Evolutionary conservation across 768 basidiomycete genomes (phyloP).

Genomic region (Tricholoma bakamatsutake): DNA sequence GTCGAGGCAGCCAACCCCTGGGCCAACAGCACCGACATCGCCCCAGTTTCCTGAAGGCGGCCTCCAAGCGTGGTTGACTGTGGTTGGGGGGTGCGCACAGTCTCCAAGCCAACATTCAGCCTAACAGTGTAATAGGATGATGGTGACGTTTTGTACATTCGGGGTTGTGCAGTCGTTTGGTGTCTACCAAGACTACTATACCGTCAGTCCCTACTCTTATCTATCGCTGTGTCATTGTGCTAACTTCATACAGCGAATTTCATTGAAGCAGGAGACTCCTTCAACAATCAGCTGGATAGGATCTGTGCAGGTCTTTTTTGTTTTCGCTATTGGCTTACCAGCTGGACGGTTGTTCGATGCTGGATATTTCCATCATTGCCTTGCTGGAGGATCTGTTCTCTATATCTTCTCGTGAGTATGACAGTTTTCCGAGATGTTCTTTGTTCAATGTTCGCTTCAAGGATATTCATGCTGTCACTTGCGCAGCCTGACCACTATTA

Average conservation of each 20-base stretch:
- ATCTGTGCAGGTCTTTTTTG: conserved; percentile 43
- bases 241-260: conserved; percentile 23
- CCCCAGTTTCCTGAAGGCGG: conserved; percentile 40
- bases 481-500: conserved; percentile 42
- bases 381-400: conserved; percentile 32
- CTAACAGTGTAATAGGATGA: conserved; percentile 20
- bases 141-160: conserved; percentile 43
- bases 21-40: background rate
- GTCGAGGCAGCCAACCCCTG: background rate
- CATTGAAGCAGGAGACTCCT: conserved; percentile 31
- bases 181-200: conserved; percentile 50
- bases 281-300: conserved; percentile 47
- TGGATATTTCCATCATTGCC: conserved; percentile 42
- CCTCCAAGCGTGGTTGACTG: conserved; percentile 37
- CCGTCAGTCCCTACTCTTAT: conserved; percentile 21
- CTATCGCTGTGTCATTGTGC: background rate
- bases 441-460: conserved; percentile 10
- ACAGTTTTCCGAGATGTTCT: background rate
- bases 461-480: conserved; percentile 47
- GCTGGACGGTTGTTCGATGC: conserved; percentile 42
- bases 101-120: background rate
- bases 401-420: conserved; percentile 37
- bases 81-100: conserved; percentile 38
- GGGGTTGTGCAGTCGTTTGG: conserved; percentile 44
- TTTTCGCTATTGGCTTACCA: conserved; percentile 38